phyloP scores from a whole-genome alignment of 192 early-diverging fungal species.

The Linnemannia elongata region DNA sequence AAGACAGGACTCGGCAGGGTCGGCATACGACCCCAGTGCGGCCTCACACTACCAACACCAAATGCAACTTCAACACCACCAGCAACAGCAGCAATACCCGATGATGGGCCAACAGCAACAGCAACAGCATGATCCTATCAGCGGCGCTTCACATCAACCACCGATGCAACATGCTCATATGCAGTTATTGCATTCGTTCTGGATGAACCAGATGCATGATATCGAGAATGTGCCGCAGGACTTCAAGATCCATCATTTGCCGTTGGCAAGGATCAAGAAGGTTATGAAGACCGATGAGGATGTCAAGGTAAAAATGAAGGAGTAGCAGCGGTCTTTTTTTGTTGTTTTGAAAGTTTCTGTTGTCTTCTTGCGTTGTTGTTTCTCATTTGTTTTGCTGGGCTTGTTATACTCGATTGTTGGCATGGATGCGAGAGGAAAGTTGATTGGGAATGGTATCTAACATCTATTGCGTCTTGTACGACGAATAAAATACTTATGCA shows the following conservation, averaged over 20 bases:
- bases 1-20: conserved; percentile 31
- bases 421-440: too few relatives aligned
- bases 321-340: neutral
- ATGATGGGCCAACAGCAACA: conserved; percentile 38
- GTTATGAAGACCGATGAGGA: conserved; percentile 99
- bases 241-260: conserved; percentile 92
- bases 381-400: neutral
- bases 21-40: conserved; percentile 29
- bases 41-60: conserved; percentile 23
- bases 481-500: neutral
- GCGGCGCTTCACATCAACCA: conserved; percentile 24
- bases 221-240: conserved; percentile 81
- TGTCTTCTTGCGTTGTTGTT: neutral
- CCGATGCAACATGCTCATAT: conserved; percentile 49
- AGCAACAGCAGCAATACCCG: conserved; percentile 29
- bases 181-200: conserved; percentile 66
- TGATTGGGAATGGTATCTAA: too few relatives aligned
- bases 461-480: too few relatives aligned
- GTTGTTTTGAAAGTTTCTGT: neutral
- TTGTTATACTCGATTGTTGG: neutral
- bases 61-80: conserved; percentile 26
- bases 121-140: conserved; percentile 4
- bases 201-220: conserved; percentile 78
- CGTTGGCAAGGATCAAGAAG: conserved; percentile 96
- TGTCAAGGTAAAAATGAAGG: conserved; percentile 77